Percentiles rank a stretch among this genome's conserved stretches.
These are phyloP conservation scores for Coemansia sp. DNA, from an alignment of 192 early-diverging fungal species.

Conservation along the genomic window DNA sequence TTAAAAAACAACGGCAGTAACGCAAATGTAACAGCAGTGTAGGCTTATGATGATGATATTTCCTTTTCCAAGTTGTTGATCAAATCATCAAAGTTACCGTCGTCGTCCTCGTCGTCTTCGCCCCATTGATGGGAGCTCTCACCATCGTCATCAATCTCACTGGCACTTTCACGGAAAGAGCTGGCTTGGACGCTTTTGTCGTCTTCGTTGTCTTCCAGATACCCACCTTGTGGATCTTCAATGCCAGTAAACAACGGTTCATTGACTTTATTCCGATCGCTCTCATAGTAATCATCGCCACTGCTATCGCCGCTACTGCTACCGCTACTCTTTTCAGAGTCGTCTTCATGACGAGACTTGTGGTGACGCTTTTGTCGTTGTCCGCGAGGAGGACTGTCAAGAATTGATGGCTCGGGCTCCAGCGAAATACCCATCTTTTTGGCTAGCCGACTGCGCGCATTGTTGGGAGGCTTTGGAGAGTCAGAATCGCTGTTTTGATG, in stretches of 20 bases:
- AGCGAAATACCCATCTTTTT: conserved; percentile 8
- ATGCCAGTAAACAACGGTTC: conserved; percentile 29
- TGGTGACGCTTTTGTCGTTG: not conserved
- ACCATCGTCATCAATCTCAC: conserved; percentile 15
- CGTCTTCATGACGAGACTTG: not conserved
- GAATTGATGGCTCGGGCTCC: conserved; percentile 11
- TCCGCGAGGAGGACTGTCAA: not conserved
- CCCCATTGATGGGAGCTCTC: conserved; percentile 37
- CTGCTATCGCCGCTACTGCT: conserved; percentile 12
- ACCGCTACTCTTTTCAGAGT: not conserved
- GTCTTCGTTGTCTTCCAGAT: not conserved
- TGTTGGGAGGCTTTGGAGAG: not conserved
- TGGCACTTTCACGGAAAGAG: too few relatives aligned
- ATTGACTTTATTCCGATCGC: conserved; percentile 3
- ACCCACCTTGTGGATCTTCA: conserved; percentile 14
- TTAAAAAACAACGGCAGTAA: not conserved
- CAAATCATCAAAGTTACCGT: conserved; percentile 54
- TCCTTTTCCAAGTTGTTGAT: conserved; percentile 56
- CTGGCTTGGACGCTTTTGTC: conserved; percentile 8
- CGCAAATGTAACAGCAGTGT: too few relatives aligned
- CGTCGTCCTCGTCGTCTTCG: conserved; percentile 45
- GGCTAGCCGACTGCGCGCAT: conserved; percentile 11
- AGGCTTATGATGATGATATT: conserved; percentile 24
- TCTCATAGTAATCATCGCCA: conserved; percentile 19
- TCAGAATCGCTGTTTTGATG: conserved; percentile 4